Base-by-base conservation (phyloP, 352 stramenopile genomes). In the Phytophthora citrophthora region DNA sequence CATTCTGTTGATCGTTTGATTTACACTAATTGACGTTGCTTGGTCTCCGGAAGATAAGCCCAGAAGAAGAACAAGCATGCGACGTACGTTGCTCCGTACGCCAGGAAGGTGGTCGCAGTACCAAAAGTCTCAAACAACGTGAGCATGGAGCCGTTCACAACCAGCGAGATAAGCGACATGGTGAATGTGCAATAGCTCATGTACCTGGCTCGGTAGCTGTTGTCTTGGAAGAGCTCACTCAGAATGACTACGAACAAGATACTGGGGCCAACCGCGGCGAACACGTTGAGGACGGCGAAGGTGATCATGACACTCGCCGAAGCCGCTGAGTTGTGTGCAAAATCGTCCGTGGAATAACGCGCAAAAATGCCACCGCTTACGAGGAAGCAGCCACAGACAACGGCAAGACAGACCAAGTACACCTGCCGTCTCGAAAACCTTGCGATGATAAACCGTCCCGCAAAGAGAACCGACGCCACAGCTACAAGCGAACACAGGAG, bases 171-270 rank as follows among this genome's bases (percentile, higher is more conserved):
- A 49, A 93, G 76, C 49, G 87, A 95, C 87, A 95, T 95, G 38
- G 85, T 68, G 63, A 95, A 95, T 38, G 87, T 95, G 62, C 87
- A 95, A 73, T 93, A 94, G 77, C 87, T 94, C 85, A 94, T 95
- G 79, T 91, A 94, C 18, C 74, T 68, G 24, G 87, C 87, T 16
- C 87, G 87, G 59, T 93, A 90, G 66, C 74, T 90, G 59, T 75
- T 88, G 74, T 93, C 80, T 45, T 88, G 81, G 57, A 95, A 95
- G 31, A 95, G 72, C 59, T 95, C 87, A 40, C 80, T 93, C 23
- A 95, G 70, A 62, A 95, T 94, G 2, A 95, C 82, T 40, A 95
- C 79, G 26, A 95, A 95, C 13, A 94, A 74, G 50, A 91, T 83
- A 58, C 82, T 91, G 31, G 87, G 83, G 2, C 87, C 87, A 26